Conservation (phyloP, 1,284 basidiomycete species). For the Marasmius fiardii region DNA sequence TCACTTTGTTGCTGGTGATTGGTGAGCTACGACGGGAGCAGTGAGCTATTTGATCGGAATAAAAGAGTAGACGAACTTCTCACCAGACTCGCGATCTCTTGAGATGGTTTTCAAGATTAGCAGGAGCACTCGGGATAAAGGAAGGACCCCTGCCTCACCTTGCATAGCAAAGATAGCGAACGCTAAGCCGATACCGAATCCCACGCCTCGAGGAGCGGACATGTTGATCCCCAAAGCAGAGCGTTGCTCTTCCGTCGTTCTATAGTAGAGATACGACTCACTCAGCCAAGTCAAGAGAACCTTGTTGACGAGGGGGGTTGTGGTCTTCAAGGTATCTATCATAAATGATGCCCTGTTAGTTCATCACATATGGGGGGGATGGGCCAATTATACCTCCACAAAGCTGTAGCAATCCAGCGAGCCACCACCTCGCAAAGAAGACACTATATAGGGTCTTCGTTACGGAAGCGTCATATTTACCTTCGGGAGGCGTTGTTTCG, state of each 20-base stretch:
- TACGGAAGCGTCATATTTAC: slow-evolving; percentile 11
- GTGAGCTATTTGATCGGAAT: background rate
- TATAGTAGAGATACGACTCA: slow-evolving; percentile 29
- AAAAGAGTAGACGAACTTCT: slow-evolving; percentile 3
- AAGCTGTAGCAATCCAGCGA: slow-evolving; percentile 30
- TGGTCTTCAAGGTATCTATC: slow-evolving; percentile 28
- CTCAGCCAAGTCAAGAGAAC: slow-evolving; percentile 36
- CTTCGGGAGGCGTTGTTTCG: background rate
- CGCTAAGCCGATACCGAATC: slow-evolving; percentile 47
- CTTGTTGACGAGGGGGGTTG: slow-evolving; percentile 34
- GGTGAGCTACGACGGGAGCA: slow-evolving; percentile 21
- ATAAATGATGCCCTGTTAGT: background rate
- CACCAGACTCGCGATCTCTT: slow-evolving; percentile 32
- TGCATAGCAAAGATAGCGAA: slow-evolving; percentile 54
- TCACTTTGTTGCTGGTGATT: slow-evolving; percentile 31
- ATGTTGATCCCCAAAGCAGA: slow-evolving; percentile 18
- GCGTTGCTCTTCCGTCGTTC: slow-evolving; percentile 20
- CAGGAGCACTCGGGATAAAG: slow-evolving; percentile 1
- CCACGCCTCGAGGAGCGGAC: slow-evolving; percentile 32
- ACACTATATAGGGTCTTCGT: slow-evolving; percentile 32
- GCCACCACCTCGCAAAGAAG: slow-evolving; percentile 34
- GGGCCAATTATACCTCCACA: slow-evolving; percentile 20
- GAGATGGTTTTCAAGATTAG: background rate
- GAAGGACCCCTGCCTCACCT: slow-evolving; percentile 29
- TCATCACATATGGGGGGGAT: background rate